Evolutionary conservation across 202 grass and related monocot species (phyloP), one percentile per base, ranked within the genome.

Genomic region (Saccharum hybrid): DNA sequence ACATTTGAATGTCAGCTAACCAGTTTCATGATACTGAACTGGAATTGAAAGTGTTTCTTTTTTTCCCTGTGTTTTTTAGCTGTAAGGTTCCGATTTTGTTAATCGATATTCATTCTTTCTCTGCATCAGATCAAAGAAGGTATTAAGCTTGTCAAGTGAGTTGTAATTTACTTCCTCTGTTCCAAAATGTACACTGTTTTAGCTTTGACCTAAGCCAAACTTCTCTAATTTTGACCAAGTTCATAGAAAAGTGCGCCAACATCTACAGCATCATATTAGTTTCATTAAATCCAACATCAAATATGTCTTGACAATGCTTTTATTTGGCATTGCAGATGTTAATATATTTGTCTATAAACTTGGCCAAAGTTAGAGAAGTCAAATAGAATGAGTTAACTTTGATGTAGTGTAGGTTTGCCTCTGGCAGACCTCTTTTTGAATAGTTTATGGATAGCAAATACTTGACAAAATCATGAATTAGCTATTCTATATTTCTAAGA

Each of bases 61-160:
- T 42, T 16, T 26, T 26, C 1, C 3, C 13, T 72, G 40, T 57
- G 4, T 12, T 7, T 10, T 57, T 28, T 31, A 57, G 22, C 6
- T 14, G 7, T 60, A 61, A 72, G 54, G 3, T 22, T 78, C 57
- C 1, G 0, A 71, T 49, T 79, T 52, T 49, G 10, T 72, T 30
- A 62, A 13, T 51, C 8, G 19, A 12, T 49, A 51, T 40, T 36
- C 46, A 1, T 10, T 64, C 1, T 42, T 65, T 66, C 1, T 41
- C 8, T 60, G 8, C 18, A 40, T 76, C 19, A 30, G 64, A 37
- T 63, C 48, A 41, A 71, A 63, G 7, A 7, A 64, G 31, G 13
- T 81, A 49, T 81, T 30, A 87, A 76, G 4, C 36, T 87, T 82
- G 62, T 77, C 63, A 82, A 87, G 30, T 31, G 9, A 41, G 38